A percentile compares a stretch with the other conserved stretches of the same genome.
phyloP scores from a whole-genome alignment of 2,329 filamentous ascomycete species.

The Alternaria novae-zelandiae region DNA sequence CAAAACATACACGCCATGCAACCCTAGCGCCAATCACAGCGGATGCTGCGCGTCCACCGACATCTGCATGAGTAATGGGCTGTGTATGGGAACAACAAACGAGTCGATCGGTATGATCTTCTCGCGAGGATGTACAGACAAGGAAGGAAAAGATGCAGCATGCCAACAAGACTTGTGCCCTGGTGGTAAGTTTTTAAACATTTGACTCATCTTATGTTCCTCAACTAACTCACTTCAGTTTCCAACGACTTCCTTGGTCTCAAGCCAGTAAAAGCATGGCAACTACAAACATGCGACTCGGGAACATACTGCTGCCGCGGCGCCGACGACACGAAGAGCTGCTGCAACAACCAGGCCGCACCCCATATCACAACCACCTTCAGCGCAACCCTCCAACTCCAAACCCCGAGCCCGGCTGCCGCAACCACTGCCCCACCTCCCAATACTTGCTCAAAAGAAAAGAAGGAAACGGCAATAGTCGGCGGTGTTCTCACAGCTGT shows the following conservation, averaged over 20 bases:
- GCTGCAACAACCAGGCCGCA: slow-evolving; percentile 38
- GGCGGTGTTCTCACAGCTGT: slow-evolving; percentile 34
- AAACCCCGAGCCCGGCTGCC: slow-evolving; percentile 6
- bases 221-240: slow-evolving; percentile 12
- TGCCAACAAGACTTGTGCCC: slow-evolving; percentile 40
- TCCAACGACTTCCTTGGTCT: slow-evolving; percentile 19
- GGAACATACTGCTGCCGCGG: slow-evolving; percentile 46
- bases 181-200: slow-evolving; percentile 28
- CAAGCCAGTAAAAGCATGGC: slow-evolving; percentile 35
- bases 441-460: slow-evolving; percentile 23
- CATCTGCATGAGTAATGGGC: slow-evolving; percentile 41
- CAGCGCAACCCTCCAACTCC: slow-evolving; percentile 31
- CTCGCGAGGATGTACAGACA: slow-evolving; percentile 45
- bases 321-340: slow-evolving; percentile 29
- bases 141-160: slow-evolving; percentile 33
- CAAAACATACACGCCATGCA: slow-evolving; percentile 38
- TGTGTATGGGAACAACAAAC: slow-evolving; percentile 42
- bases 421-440: slow-evolving; percentile 10
- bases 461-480: slow-evolving; percentile 29
- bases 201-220: background rate
- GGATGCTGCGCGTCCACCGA: slow-evolving; percentile 45
- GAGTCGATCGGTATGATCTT: slow-evolving; percentile 41
- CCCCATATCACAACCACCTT: slow-evolving; percentile 30
- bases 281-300: slow-evolving; percentile 43
- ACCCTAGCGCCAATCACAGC: slow-evolving; percentile 35